Percentiles rank a stretch among this genome's conserved stretches.
Conservation (phyloP, 163 green algal species). For the Coccomyxa subellipsoidea region DNA sequence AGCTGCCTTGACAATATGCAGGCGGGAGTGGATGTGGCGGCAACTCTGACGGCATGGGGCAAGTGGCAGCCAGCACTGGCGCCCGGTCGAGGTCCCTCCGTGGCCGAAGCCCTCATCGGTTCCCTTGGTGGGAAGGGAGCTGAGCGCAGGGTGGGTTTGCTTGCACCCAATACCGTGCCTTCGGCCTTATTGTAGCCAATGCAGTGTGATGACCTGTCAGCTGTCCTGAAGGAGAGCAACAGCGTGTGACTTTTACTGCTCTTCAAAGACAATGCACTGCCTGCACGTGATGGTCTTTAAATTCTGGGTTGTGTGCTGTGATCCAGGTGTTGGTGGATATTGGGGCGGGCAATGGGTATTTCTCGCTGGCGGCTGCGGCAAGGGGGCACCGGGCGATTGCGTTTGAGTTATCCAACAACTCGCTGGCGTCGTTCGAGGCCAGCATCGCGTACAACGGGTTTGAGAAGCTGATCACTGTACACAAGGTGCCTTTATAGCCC, state of each 20-base stretch:
- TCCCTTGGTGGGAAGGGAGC: slow-evolving; percentile 42
- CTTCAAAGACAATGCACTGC: no score
- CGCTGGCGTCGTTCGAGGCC: slow-evolving; percentile 55
- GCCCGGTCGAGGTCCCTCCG: slow-evolving; percentile 49
- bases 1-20: slow-evolving; percentile 6
- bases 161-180: neutral
- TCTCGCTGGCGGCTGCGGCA: slow-evolving; percentile 75
- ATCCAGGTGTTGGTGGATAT: slow-evolving; percentile 69
- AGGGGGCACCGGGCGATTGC: slow-evolving; percentile 67
- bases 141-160: slow-evolving; percentile 18
- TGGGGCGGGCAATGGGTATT: slow-evolving; percentile 73
- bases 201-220: no score
- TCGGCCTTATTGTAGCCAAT: no score
- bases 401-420: slow-evolving; percentile 61
- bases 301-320: neutral
- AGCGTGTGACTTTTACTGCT: no score
- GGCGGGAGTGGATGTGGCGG: slow-evolving; percentile 54
- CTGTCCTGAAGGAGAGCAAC: no score
- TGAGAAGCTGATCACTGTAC: slow-evolving; percentile 51
- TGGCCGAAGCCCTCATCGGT: slow-evolving; percentile 70
- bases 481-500: slow-evolving; percentile 18
- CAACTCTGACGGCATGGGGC: slow-evolving; percentile 62
- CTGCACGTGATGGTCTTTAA: no score
- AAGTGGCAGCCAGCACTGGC: slow-evolving; percentile 69
- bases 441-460: slow-evolving; percentile 76